Conservation (phyloP, 2,329 filamentous ascomycete genomes). For the Colletotrichum australisinense region DNA sequence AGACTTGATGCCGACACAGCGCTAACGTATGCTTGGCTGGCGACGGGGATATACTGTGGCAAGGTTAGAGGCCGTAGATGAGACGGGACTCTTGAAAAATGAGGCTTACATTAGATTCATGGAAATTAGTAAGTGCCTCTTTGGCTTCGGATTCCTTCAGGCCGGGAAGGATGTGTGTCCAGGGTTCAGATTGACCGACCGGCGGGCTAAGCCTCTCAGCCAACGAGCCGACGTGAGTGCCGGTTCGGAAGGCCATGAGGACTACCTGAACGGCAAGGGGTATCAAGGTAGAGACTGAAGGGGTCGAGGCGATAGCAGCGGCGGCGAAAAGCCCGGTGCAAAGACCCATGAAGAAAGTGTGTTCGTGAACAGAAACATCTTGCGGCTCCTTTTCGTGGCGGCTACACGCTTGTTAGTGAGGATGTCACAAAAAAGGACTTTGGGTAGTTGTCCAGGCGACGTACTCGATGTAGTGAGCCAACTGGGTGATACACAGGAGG, state of each 20-base stretch:
- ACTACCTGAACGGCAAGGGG: conserved; percentile 72
- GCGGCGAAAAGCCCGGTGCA: conserved; percentile 79
- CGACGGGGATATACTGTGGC: conserved; percentile 52
- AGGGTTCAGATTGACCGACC: conserved; percentile 64
- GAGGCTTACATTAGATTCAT: conserved; percentile 60
- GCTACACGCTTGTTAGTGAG: conserved; percentile 50
- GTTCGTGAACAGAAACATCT: conserved; percentile 60
- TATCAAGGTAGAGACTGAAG: conserved; percentile 70
- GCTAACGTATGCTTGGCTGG: conserved; percentile 65
- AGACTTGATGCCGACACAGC: conserved; percentile 60
- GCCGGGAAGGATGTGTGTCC: conserved; percentile 75
- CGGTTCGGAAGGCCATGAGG: conserved; percentile 74
- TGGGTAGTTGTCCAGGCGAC: conserved; percentile 42
- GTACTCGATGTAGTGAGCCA: conserved; percentile 77
- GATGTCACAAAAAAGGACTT: not conserved
- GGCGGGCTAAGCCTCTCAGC: conserved; percentile 57
- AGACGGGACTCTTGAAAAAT: conserved; percentile 23
- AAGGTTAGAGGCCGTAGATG: not conserved
- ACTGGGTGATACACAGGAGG: conserved; percentile 72
- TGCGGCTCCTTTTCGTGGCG: conserved; percentile 65
- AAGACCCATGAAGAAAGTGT: conserved; percentile 70
- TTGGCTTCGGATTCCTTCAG: conserved; percentile 63
- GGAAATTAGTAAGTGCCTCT: conserved; percentile 66
- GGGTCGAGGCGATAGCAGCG: conserved; percentile 72
- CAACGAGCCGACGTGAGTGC: conserved; percentile 64